Evolutionary conservation across 2,329 filamentous ascomycete species (phyloP).

Genomic region (Dryadomyces quercus-mongolicae): DNA sequence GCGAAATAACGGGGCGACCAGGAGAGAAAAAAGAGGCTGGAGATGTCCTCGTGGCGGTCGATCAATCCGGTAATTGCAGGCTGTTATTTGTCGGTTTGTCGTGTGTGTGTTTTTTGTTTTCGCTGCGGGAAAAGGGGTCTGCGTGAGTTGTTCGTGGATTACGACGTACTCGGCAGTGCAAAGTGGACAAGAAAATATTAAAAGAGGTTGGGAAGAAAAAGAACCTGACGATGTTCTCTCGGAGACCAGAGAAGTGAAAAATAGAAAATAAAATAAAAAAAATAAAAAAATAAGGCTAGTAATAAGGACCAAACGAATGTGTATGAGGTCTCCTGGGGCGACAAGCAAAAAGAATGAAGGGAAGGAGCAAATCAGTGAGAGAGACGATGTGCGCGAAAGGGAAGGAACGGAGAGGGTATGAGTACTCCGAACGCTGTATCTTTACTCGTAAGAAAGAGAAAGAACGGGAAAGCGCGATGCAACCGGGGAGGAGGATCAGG

Average conservation of each 20-base stretch:
- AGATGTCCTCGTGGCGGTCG: not conserved
- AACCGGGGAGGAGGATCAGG: not conserved
- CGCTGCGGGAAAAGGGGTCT: not conserved
- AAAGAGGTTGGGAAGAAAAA: not conserved
- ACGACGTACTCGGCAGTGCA: not conserved
- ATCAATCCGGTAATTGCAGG: not conserved
- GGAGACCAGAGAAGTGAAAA: not conserved
- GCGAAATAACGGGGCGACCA: not conserved
- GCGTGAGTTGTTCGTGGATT: not conserved
- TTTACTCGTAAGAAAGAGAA: not conserved
- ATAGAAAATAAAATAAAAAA: conserved; percentile 1
- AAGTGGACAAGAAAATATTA: not conserved
- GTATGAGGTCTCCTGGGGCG: not conserved
- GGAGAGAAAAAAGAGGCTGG: not conserved
- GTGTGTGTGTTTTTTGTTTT: not conserved
- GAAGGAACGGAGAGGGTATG: not conserved
- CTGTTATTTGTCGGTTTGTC: not conserved
- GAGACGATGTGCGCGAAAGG: not conserved
- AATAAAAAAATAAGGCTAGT: not conserved
- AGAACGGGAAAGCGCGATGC: conserved; percentile 1
- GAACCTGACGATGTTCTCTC: not conserved
- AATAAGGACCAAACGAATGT: not conserved
- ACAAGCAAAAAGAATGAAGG: not conserved
- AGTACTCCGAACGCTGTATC: no score
- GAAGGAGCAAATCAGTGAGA: not conserved